phyloP scores from a whole-genome alignment of 768 basidiomycete genomes.

The Sporobolomyces pararoseus region DNA sequence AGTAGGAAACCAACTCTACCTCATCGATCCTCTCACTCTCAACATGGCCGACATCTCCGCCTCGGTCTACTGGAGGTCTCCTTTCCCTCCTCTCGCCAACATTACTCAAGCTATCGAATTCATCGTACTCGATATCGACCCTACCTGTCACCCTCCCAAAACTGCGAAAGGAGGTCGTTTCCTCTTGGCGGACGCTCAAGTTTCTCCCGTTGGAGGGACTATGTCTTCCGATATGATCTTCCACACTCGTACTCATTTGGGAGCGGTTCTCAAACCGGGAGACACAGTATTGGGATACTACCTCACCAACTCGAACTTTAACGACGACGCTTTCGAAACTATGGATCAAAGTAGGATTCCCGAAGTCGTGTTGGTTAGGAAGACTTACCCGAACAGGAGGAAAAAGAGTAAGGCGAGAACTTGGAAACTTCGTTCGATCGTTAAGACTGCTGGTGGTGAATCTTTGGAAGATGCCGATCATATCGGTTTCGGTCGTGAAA shows the following conservation, averaged over 20 bases:
- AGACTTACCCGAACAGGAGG: slow-evolving; percentile 86
- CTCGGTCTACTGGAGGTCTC: slow-evolving; percentile 80
- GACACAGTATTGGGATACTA: slow-evolving; percentile 89
- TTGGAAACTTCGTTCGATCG: slow-evolving; percentile 85
- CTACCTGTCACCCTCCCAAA: slow-evolving; percentile 54
- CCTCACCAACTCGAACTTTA: slow-evolving; percentile 84
- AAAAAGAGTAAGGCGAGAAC: slow-evolving; percentile 80
- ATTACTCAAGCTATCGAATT: slow-evolving; percentile 88
- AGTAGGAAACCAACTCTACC: slow-evolving; percentile 83
- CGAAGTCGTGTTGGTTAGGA: slow-evolving; percentile 88
- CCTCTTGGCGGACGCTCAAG: slow-evolving; percentile 82
- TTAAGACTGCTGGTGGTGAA: slow-evolving; percentile 59
- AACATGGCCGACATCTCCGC: slow-evolving; percentile 75
- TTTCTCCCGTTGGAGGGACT: slow-evolving; percentile 69
- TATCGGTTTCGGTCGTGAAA: slow-evolving; percentile 50
- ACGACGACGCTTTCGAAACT: slow-evolving; percentile 69
- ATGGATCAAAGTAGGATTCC: slow-evolving; percentile 61
- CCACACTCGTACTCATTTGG: slow-evolving; percentile 95
- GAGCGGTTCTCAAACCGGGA: slow-evolving; percentile 86
- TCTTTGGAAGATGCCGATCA: slow-evolving; percentile 62
- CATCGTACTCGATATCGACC: slow-evolving; percentile 88
- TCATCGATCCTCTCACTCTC: slow-evolving; percentile 83
- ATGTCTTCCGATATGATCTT: slow-evolving; percentile 71
- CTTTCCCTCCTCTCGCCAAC: slow-evolving; percentile 78
- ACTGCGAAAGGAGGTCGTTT: slow-evolving; percentile 62